Evolutionary conservation across 1,139 yeast species (phyloP), one percentile per base, ranked within the genome.

Genomic region (Geotrichum reessii): DNA sequence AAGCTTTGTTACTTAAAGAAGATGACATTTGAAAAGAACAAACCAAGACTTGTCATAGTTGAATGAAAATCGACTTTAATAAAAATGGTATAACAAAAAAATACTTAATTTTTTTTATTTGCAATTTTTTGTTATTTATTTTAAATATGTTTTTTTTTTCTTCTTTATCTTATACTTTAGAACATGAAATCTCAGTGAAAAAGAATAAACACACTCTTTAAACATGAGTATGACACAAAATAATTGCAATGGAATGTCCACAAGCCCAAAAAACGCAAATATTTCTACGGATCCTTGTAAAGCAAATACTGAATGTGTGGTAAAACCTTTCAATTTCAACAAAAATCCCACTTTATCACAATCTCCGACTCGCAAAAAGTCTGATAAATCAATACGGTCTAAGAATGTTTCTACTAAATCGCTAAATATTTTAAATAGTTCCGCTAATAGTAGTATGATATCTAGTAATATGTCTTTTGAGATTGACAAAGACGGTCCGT

Each of bases 401-500:
- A 17, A 25, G 8, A 22, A 22, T 12, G 22, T 50, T n/a, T 59
- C 62, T 5, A 42, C 51, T 5, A 46, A 55, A 9, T 60, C 62
- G 21, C 25, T 57, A 9, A 55, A 57, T 19, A 56, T 60, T 12
- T 55, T 52, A 25, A 49, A 50, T 25, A 56, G 52, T 28, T 49
- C 50, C 25, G 56, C 48, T 22, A 54, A 51, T 14, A 56, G 53
- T 11, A 46, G 9, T 8, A n/a, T 14, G 1, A n/a, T 14, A 12
- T 14, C 44, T 2, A 14, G 50, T n/a, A 27, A 8, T 46, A 17
- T 37, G 44, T 8, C 19, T n/a, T 12, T 19, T 37, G 21, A 12
- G 17, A 14, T n/a, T 12, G n/a, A 6, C 4, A 37, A 37, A 9
- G 54, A 49, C 1, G n/a, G 1, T 37, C 44, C 14, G 21, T 17